Evolutionary conservation across 2,329 filamentous ascomycete species (phyloP).

Genomic region (Botrytis galanthina): DNA sequence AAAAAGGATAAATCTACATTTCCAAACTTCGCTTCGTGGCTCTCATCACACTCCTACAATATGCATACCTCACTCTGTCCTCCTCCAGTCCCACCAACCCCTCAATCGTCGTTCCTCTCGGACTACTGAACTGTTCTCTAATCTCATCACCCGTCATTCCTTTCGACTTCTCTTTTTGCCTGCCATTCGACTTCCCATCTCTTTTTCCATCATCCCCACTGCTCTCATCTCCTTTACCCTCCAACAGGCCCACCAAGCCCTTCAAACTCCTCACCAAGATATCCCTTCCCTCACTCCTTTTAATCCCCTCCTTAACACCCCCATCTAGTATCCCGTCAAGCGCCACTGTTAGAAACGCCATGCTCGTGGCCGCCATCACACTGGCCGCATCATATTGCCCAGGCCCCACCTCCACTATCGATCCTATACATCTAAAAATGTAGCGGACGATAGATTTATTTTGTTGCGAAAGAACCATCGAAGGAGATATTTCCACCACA

Average conservation of each 20-base stretch:
- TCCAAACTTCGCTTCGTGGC: constrained; percentile 50
- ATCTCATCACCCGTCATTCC: constrained; percentile 74
- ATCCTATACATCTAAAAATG: constrained; percentile 74
- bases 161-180: background rate
- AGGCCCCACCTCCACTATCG: constrained; percentile 64
- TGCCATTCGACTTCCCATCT: background rate
- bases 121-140: constrained; percentile 71
- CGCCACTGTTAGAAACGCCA: constrained; percentile 72
- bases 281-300: constrained; percentile 66
- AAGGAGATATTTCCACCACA: constrained; percentile 51
- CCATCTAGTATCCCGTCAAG: constrained; percentile 76
- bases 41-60: constrained; percentile 67
- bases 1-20: constrained; percentile 24
- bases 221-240: constrained; percentile 28
- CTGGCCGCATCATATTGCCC: constrained; percentile 70
- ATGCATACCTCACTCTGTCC: constrained; percentile 63
- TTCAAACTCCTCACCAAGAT: constrained; percentile 79
- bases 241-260: constrained; percentile 48
- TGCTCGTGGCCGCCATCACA: constrained; percentile 70
- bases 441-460: constrained; percentile 58
- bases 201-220: background rate
- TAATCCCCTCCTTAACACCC: constrained; percentile 74
- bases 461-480: background rate
- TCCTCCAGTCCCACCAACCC: constrained; percentile 74
- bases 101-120: constrained; percentile 75